phyloP scores from a whole-genome alignment of 2,329 filamentous ascomycete genomes.

The Akanthomyces muscarius region DNA sequence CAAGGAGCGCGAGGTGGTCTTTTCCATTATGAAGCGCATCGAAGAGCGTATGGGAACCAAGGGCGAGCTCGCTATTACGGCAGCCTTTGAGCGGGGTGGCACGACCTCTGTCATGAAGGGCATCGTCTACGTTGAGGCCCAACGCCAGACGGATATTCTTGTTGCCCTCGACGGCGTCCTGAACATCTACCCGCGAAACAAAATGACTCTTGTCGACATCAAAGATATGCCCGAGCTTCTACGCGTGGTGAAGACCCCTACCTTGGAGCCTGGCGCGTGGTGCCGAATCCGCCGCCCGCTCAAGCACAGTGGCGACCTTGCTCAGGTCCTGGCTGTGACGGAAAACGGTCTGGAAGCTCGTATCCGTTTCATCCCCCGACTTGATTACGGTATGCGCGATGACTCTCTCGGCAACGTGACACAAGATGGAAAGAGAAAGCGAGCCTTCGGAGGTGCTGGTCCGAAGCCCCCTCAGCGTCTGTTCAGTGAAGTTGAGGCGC shows the following conservation, averaged over 20 bases:
- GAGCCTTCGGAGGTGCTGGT: conserved; percentile 50
- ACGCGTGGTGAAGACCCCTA: conserved; percentile 79
- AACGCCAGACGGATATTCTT: conserved; percentile 80
- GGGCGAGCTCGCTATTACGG: conserved; percentile 78
- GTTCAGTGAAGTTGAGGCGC: conserved; percentile 89
- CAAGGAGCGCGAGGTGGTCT: conserved; percentile 89
- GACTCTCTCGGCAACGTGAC: conserved; percentile 50
- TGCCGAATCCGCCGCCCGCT: conserved; percentile 78
- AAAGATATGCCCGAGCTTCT: conserved; percentile 98
- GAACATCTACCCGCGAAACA: conserved; percentile 84
- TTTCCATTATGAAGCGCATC: conserved; percentile 82
- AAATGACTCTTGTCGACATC: conserved; percentile 84
- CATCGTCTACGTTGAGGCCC: conserved; percentile 91
- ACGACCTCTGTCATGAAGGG: conserved; percentile 80
- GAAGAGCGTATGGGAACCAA: conserved; percentile 75
- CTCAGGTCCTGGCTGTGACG: conserved; percentile 87
- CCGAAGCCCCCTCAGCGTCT: conserved; percentile 80
- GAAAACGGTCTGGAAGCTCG: conserved; percentile 87
- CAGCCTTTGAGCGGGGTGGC: conserved; percentile 84
- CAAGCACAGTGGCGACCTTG: conserved; percentile 84
- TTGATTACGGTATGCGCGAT: conserved; percentile 88
- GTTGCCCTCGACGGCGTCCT: conserved; percentile 77
- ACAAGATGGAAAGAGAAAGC: conserved; percentile 74
- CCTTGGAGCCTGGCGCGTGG: conserved; percentile 82
- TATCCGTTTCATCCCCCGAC: conserved; percentile 80